Percentiles rank a stretch among this genome's conserved stretches.
These are phyloP conservation scores for Ganoderma lucidum DNA, from an alignment of 1,284 basidiomycete genomes.

Conservation along the genomic window DNA sequence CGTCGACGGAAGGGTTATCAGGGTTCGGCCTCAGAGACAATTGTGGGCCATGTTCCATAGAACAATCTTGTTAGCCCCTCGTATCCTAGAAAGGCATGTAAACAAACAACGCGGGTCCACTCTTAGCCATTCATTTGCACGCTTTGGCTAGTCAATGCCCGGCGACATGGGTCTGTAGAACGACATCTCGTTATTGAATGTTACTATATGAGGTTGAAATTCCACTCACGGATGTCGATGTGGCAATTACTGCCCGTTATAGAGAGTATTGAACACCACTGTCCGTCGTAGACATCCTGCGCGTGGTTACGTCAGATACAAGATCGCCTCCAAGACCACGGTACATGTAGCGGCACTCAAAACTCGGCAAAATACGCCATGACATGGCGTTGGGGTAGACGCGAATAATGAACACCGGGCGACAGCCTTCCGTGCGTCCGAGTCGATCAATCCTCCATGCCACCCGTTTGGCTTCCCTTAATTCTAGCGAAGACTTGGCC, in stretches of 20 bases:
- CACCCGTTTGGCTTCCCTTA: not conserved
- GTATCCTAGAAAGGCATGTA: constrained; percentile 7
- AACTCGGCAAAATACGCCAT: not conserved
- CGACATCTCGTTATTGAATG: constrained; percentile 4
- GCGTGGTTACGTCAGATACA: not conserved
- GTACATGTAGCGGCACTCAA: not conserved
- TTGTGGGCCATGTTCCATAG: constrained; percentile 13
- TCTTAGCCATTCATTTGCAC: constrained; percentile 10
- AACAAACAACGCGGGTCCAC: constrained; percentile 6
- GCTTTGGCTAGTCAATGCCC: not conserved
- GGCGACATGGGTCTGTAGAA: not conserved
- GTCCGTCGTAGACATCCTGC: not conserved
- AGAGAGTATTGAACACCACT: not conserved
- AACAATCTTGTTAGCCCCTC: constrained; percentile 1
- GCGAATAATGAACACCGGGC: not conserved
- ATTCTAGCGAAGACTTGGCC: not conserved
- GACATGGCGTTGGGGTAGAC: not conserved
- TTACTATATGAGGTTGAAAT: constrained; percentile 1
- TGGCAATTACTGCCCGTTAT: not conserved
- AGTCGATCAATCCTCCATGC: not conserved
- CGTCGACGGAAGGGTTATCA: constrained; percentile 11
- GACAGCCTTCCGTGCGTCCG: not conserved
- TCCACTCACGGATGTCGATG: not conserved
- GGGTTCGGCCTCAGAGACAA: constrained; percentile 12
- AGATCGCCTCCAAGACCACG: not conserved